Evolutionary conservation across 2,329 filamentous ascomycete species (phyloP), one percentile per base, ranked within the genome.

Genomic region (Phialocephala sp.): DNA sequence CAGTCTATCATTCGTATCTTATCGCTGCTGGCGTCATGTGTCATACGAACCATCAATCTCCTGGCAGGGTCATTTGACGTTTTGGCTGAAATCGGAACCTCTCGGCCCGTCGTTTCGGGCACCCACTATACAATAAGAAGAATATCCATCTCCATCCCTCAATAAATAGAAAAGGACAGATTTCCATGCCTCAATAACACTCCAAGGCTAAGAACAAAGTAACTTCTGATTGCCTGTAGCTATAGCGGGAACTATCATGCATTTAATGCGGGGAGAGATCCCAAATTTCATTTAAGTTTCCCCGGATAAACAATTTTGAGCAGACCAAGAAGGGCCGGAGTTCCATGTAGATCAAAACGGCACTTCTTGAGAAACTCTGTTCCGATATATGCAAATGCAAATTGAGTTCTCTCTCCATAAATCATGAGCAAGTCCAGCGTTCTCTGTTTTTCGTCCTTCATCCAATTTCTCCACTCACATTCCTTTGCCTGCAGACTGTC

Each of bases 331-430:
- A 57, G 32, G 35, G 32, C 36, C 35, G 20, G 18, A 22, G 55
- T 39, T 57, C 55, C 55, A 57, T 20, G 55, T 57, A 57, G 32
- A 57, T 57, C 55, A 24, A 57, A 57, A 57, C 35, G 18, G 32
- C 55, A 57, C 32, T 39, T 39, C 35, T 27, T 36, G 36, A 57
- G 32, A 37, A 57, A 57, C 35, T 56, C 18, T 57, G 18, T 39
- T 39, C 32, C 55, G 32, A 39, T 39, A 27, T n/a, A 41, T 4
- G 36, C 32, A 57, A 15, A 22, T 24, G 18, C 9, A 22, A 8
- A 4, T 22, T 22, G 32, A 14, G 12, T 22, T 14, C 4, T 27
- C 14, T 57, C 4, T 22, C 2, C n/a, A 37, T 57, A 57, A 39
- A 57, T 57, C 35, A 20, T n/a, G 55, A 39, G 35, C 8, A 32